Percentiles rank a stretch among this genome's conserved stretches.
Conservation (phyloP, 2,329 filamentous ascomycete species). For the Teratosphaeria epicoccoides region DNA sequence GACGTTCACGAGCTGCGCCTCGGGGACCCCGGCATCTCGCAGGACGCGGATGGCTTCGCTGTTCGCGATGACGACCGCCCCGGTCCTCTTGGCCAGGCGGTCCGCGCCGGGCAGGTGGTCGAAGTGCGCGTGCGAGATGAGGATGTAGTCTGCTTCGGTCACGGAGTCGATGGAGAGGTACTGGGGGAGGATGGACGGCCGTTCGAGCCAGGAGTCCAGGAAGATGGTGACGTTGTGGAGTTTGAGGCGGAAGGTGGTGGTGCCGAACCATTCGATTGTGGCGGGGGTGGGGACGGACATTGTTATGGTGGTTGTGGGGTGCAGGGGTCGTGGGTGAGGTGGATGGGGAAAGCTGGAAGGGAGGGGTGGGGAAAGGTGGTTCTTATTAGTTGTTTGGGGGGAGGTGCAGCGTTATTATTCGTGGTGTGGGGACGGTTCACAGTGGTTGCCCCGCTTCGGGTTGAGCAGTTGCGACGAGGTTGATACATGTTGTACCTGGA, state of each 20-base stretch:
- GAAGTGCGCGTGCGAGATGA: neutral
- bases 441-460: too few relatives aligned
- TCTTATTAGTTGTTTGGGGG: too few relatives aligned
- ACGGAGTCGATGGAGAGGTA: neutral
- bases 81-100: neutral
- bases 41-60: neutral
- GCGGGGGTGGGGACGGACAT: neutral
- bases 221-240: neutral
- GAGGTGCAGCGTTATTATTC: too few relatives aligned
- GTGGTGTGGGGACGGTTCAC: too few relatives aligned
- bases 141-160: neutral
- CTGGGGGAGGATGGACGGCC: neutral
- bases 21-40: neutral
- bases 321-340: neutral
- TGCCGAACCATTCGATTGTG: neutral
- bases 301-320: neutral
- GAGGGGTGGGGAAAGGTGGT: too few relatives aligned
- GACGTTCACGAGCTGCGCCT: neutral
- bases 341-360: neutral
- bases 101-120: neutral
- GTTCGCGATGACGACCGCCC: neutral
- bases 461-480: too few relatives aligned
- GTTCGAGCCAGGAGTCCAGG: slow-evolving; percentile 1
- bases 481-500: too few relatives aligned
- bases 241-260: neutral